Percentiles rank a stretch among this genome's conserved stretches.
phyloP scores from a whole-genome alignment of 1,284 basidiomycete genomes.

The Marasmius oreades region DNA sequence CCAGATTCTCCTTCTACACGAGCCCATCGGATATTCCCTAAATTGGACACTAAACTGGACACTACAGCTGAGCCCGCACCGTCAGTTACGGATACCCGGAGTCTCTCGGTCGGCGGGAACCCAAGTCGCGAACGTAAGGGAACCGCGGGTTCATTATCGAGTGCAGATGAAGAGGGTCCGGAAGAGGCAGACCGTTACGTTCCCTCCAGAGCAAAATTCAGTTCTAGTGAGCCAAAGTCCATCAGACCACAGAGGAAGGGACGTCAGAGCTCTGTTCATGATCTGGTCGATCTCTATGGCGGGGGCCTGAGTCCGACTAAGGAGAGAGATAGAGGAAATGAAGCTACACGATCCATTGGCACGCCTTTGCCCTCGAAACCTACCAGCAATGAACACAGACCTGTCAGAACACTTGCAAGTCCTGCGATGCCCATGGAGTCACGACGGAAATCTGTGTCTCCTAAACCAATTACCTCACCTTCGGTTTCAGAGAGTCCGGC shows the following conservation, averaged over 20 bases:
- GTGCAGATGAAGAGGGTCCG: constrained; percentile 60
- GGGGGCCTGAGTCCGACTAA: constrained; percentile 39
- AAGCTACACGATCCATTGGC: constrained; percentile 9
- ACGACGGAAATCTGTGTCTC: constrained; percentile 9
- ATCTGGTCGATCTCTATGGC: constrained; percentile 73
- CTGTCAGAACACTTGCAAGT: constrained; percentile 7
- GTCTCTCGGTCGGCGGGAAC: constrained; percentile 20
- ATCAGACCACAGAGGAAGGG: constrained; percentile 38
- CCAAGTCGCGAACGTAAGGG: constrained; percentile 12
- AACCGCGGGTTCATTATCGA: constrained; percentile 42
- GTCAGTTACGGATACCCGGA: constrained; percentile 27
- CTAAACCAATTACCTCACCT: constrained; percentile 3
- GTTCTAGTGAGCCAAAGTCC: constrained; percentile 14
- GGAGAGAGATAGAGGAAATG: constrained; percentile 33
- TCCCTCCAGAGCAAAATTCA: constrained; percentile 17
- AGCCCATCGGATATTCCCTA: constrained; percentile 29
- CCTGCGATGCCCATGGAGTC: constrained; percentile 3
- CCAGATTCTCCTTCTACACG: constrained; percentile 11
- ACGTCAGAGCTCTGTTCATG: constrained; percentile 75
- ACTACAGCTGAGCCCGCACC: constrained; percentile 20
- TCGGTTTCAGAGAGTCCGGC: background rate
- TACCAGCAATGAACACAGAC: constrained; percentile 6
- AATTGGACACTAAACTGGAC: constrained; percentile 26
- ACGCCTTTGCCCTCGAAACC: constrained; percentile 11
- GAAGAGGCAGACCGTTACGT: constrained; percentile 46